A percentile compares a stretch with the other conserved stretches of the same genome.
phyloP scores from a whole-genome alignment of 306 rosid genomes.

The Trifolium dubium region DNA sequence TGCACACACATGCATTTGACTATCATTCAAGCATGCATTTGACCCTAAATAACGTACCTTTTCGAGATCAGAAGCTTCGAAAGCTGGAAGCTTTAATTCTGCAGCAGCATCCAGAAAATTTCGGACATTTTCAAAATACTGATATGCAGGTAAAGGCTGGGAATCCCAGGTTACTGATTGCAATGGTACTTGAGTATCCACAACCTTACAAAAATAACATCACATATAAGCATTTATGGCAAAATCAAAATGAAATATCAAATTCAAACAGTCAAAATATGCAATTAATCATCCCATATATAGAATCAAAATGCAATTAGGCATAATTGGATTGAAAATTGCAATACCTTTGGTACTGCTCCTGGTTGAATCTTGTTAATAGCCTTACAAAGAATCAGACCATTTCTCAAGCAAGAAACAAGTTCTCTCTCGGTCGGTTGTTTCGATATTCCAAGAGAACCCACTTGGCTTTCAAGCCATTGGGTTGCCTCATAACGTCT shows the following conservation, averaged over 20 bases:
- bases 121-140: slow-evolving; percentile 91
- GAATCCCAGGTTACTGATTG: slow-evolving; percentile 65
- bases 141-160: slow-evolving; percentile 91
- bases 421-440: slow-evolving; percentile 84
- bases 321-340: background rate
- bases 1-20: background rate
- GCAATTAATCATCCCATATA: background rate
- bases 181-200: slow-evolving; percentile 65
- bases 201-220: slow-evolving; percentile 62
- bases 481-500: slow-evolving; percentile 84
- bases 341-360: slow-evolving; percentile 79
- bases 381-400: slow-evolving; percentile 78
- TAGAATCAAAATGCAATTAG: background rate
- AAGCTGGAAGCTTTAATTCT: slow-evolving; percentile 80
- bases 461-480: slow-evolving; percentile 84
- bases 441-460: slow-evolving; percentile 70
- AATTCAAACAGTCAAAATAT: slow-evolving; percentile 22
- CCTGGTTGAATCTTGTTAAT: slow-evolving; percentile 94
- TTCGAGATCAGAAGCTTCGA: slow-evolving; percentile 94
- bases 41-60: slow-evolving; percentile 56
- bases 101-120: slow-evolving; percentile 78
- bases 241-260: background rate
- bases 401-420: slow-evolving; percentile 92
- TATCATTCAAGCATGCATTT: no score
- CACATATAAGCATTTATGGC: slow-evolving; percentile 6